Conservation (phyloP, 73 alveolate species). For the Uronychia setigera region DNA sequence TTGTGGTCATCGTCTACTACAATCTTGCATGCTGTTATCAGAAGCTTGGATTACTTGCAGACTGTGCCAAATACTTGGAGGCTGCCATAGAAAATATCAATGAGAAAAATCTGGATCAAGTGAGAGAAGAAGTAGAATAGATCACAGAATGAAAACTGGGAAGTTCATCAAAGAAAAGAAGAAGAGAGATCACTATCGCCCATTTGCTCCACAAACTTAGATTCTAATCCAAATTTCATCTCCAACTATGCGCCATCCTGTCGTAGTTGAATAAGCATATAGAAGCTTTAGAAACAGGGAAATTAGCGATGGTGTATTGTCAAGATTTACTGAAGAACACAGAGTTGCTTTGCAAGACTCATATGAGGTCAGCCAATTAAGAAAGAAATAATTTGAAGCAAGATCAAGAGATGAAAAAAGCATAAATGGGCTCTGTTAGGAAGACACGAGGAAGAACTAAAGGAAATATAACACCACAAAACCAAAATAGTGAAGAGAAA, state of each 20-base stretch:
- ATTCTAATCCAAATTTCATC: constrained; percentile 69
- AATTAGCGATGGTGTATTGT: constrained; percentile 4
- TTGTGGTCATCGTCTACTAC: constrained; percentile 7
- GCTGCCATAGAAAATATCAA: constrained; percentile 35
- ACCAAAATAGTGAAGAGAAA: no score
- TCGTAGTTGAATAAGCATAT: constrained; percentile 27
- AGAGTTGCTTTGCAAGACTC: neutral
- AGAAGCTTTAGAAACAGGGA: constrained; percentile 19
- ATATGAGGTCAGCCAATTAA: neutral
- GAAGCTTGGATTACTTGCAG: constrained; percentile 32
- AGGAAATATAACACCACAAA: no score
- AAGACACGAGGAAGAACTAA: no score
- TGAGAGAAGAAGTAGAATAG: no score
- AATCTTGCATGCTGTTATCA: constrained; percentile 32
- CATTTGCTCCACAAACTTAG: neutral
- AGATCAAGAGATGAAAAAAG: no score
- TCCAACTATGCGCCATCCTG: constrained; percentile 87
- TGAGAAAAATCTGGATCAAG: neutral
- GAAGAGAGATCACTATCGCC: neutral
- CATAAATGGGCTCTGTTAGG: no score
- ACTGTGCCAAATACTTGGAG: constrained; percentile 14
- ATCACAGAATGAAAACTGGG: no score
- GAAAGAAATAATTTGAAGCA: neutral
- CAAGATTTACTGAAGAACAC: constrained; percentile 6
- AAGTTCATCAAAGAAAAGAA: neutral